Base-by-base conservation (phyloP, 139 green algal species). In the Chlamydomonas asymmetrica region DNA sequence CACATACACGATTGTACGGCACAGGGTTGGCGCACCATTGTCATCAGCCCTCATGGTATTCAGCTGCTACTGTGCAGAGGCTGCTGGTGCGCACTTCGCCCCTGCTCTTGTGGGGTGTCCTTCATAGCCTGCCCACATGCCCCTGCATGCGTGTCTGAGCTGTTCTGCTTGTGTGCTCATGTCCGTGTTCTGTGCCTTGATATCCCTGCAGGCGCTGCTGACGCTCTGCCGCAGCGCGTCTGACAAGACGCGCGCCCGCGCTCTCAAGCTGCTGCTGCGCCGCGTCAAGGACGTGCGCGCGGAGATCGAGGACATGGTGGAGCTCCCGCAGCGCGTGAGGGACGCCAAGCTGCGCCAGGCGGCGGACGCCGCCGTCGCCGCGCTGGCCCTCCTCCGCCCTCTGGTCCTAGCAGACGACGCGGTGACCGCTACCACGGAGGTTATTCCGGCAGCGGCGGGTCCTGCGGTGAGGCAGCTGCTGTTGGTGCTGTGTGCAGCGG, bases 261-360 rank as follows among this genome's bases (percentile, higher is more conserved):
- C 89, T 8, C 71, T 95, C 56, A 74, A 75, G 62, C 81, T 95
- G 45, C 75, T 92, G 7, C 76, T 76, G 0, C 80, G 77, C 65
- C 80, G 77, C 57, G 71, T 83, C 50, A 39, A 50, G 7, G 61
- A 66, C 63, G 50, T 80, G 39, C n/a, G 59, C 0, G 41, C 70
- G 0, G 80, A 85, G 18, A 62, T 91, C 38, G 57, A 74, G 7
- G 81, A 80, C 32, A 48, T 84, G 32, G 73, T 82, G 0, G 49
- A 79, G 9, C 48, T 71, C 10, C 54, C 68, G 10, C 71, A 65
- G 38, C 54, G 37, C 10, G 60, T 74, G 35, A 65, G 71, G 34
- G 60, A 76, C 50, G 40, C 45, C 22, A 67, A 79, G 70, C 37
- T 66, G 32, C 63, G 60, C 0, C 37, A 71, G n/a, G 66, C 60